Evolutionary conservation across 2,329 filamentous ascomycete species (phyloP).

Genomic region (Ophidiomyces ophidiicola): DNA sequence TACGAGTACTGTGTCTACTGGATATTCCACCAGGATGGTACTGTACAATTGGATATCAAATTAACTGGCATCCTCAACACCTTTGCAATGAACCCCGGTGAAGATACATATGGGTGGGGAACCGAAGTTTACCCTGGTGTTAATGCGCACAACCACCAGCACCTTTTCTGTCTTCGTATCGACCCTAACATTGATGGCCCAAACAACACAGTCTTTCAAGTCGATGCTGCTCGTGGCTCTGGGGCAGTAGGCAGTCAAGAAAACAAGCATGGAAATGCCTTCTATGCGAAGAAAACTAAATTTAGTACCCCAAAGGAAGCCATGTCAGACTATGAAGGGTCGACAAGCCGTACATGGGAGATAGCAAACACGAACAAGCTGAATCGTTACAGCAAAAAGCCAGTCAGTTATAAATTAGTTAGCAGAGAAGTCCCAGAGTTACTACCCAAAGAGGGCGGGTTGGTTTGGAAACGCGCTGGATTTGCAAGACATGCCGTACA

Average conservation of each 20-base stretch:
- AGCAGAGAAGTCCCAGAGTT: slow-evolving; percentile 69
- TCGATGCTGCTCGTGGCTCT: slow-evolving; percentile 58
- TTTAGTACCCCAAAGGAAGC: slow-evolving; percentile 57
- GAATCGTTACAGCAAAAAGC: slow-evolving; percentile 78
- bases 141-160: slow-evolving; percentile 92
- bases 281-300: slow-evolving; percentile 73
- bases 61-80: slow-evolving; percentile 90
- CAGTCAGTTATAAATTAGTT: slow-evolving; percentile 77
- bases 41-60: slow-evolving; percentile 81
- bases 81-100: slow-evolving; percentile 65
- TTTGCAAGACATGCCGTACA: slow-evolving; percentile 80
- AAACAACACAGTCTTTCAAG: slow-evolving; percentile 73
- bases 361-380: slow-evolving; percentile 73
- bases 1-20: slow-evolving; percentile 86
- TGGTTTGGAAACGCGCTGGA: slow-evolving; percentile 82
- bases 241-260: slow-evolving; percentile 66
- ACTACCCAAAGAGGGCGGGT: slow-evolving; percentile 63
- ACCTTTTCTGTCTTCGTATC: slow-evolving; percentile 81
- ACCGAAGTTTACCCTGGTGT: slow-evolving; percentile 84
- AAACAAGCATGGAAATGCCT: slow-evolving; percentile 84
- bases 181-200: slow-evolving; percentile 79
- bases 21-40: slow-evolving; percentile 87
- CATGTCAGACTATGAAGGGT: slow-evolving; percentile 68
- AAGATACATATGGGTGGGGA: slow-evolving; percentile 77
- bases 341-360: slow-evolving; percentile 74